Base-by-base conservation (phyloP, 2,329 filamentous ascomycete species). In the Verticillium longisporum region DNA sequence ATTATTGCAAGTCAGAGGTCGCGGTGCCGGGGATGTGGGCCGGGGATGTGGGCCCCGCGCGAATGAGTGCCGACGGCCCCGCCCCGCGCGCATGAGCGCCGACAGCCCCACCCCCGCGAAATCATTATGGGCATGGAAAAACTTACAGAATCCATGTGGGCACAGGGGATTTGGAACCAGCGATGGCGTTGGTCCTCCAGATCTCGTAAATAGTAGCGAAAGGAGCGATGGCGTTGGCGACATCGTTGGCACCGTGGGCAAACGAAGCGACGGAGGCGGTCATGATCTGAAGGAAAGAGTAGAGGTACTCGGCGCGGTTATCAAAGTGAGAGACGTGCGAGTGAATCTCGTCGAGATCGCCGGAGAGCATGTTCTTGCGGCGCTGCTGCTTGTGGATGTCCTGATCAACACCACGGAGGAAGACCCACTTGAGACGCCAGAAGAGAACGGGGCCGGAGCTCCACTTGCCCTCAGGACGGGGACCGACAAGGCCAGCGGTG, bases 191-290 rank as follows among this genome's bases (percentile, higher is more conserved):
- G 0, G 75, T 78, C 36, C 74, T 67, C 83, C 84, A 89, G 64
- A 87, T 82, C 63, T 83, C 75, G 73, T 79, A 89, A 67, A 88
- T 84, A 59, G 84, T 82, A 1, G 86, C 83, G 68, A 83, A 87
- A 1, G 86, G 86, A 0, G 85, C 85, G 60, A 87, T 80, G 33
- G 85, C 84, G 69, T 82, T 88, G 66, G 83, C 77, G 21, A 89
- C 83, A 63, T 89, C 87, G 70, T 89, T 89, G 66, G 85, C 84
- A 31, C 87, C 87, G 73, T 89, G 86, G 2, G 83, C 82, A 64
- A 88, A 88, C 3, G 84, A 87, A 14, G 85, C 83, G 36, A 85
- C 84, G 65, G 82, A 81, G 10, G 86, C 85, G 5, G 85, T 85
- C 73, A 85, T 77, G 66, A 86, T 72, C 66, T 86, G 84, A 36